A percentile compares a stretch with the other conserved stretches of the same genome.
Conservation (phyloP, 805 yeast genomes). For the Suhomyces sp. region DNA sequence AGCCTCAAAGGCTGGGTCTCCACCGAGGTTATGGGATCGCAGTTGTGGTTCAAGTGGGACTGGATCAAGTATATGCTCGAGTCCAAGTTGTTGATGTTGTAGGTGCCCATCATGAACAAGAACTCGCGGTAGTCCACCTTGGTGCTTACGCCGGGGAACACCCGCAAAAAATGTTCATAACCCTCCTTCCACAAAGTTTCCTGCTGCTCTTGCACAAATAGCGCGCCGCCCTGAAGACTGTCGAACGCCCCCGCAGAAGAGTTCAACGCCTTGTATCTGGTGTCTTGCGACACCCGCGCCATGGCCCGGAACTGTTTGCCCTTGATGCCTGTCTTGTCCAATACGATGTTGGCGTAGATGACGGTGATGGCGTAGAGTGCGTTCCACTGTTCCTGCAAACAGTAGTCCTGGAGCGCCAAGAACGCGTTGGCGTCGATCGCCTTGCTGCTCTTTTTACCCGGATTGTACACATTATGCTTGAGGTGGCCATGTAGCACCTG, state of each 20-base stretch:
- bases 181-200: constrained; percentile 61
- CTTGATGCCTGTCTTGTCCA: constrained; percentile 42
- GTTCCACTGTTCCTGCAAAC: constrained; percentile 62
- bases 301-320: constrained; percentile 53
- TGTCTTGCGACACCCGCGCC: constrained; percentile 68
- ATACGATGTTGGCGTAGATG: constrained; percentile 45
- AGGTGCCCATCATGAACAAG: constrained; percentile 63
- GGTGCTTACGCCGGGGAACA: constrained; percentile 39
- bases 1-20: constrained; percentile 39
- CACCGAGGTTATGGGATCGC: constrained; percentile 67
- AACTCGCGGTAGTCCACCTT: constrained; percentile 49
- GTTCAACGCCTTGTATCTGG: constrained; percentile 57
- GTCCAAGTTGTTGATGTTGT: constrained; percentile 69
- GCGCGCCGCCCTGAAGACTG: constrained; percentile 49
- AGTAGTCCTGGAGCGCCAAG: constrained; percentile 55
- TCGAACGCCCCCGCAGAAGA: constrained; percentile 56
- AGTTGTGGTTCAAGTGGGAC: constrained; percentile 73
- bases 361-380: constrained; percentile 65
- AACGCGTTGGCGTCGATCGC: constrained; percentile 48
- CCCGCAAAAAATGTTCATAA: constrained; percentile 44
- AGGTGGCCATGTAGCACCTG: constrained; percentile 45
- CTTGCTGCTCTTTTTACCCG: constrained; percentile 33
- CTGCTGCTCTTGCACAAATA: constrained; percentile 54
- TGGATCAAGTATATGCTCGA: constrained; percentile 59
- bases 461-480: constrained; percentile 49